These are phyloP conservation scores for Picochlorum costavermella DNA, from an alignment of 139 green algal genomes.

Conservation along the genomic window DNA sequence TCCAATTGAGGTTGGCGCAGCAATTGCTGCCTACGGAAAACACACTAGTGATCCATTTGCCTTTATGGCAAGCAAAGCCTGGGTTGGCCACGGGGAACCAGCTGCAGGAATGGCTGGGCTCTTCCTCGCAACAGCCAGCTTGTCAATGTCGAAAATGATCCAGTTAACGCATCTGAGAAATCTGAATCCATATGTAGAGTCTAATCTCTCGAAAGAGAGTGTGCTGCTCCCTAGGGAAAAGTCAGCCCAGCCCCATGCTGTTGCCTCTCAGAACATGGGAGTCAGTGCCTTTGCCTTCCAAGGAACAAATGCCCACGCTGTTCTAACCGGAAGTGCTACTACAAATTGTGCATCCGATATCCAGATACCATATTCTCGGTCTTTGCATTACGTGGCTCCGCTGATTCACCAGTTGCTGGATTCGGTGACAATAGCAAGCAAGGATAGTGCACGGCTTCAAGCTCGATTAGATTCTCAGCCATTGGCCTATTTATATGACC, in stretches of 20 bases:
- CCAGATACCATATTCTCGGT: too few species aligned
- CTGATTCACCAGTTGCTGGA: slow-evolving; percentile 12
- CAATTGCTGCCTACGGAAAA: slow-evolving; percentile 16
- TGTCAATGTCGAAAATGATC: neutral
- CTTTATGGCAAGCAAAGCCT: slow-evolving; percentile 60
- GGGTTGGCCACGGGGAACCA: slow-evolving; percentile 75
- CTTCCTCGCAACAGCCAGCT: slow-evolving; percentile 26
- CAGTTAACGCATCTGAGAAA: slow-evolving; percentile 50
- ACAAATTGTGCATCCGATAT: neutral
- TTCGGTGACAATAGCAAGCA: neutral
- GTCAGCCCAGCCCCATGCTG: neutral
- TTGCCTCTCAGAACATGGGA: slow-evolving; percentile 9
- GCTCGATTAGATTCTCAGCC: slow-evolving; percentile 24
- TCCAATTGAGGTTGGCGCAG: slow-evolving; percentile 60
- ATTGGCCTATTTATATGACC: slow-evolving; percentile 60
- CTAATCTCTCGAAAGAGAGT: slow-evolving; percentile 30
- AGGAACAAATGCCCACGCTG: slow-evolving; percentile 36
- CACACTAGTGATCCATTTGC: slow-evolving; percentile 15
- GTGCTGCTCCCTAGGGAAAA: slow-evolving; percentile 21
- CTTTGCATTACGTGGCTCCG: slow-evolving; percentile 16
- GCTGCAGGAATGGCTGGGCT: slow-evolving; percentile 66
- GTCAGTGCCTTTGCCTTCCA: slow-evolving; percentile 38
- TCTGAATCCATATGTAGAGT: slow-evolving; percentile 49
- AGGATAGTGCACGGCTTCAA: slow-evolving; percentile 21
- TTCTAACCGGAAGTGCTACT: slow-evolving; percentile 13